Conservation (phyloP, 1,284 basidiomycete species). For the Puccinia hordei region DNA sequence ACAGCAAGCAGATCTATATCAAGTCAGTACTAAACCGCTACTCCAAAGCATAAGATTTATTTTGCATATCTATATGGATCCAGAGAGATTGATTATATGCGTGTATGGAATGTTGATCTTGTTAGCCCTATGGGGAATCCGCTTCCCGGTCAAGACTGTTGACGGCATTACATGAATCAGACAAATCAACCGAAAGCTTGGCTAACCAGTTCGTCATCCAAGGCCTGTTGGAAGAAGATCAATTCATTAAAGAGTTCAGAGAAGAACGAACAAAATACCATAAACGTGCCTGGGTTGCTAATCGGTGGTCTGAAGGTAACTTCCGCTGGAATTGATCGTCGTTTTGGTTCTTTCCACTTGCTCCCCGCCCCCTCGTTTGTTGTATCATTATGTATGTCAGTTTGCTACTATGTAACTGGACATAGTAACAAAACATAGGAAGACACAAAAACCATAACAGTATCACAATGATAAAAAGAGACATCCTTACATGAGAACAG, state of each 20-base stretch:
- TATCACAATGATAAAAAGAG: too few species aligned
- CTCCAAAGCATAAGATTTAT: not conserved
- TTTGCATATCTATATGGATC: not conserved
- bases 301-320: conserved; percentile 41
- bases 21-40: conserved; percentile 23
- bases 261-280: conserved; percentile 43
- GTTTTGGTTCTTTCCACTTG: not conserved
- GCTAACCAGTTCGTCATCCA: conserved; percentile 36
- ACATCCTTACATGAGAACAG: too few species aligned
- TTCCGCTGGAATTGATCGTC: conserved; percentile 44
- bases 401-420: too few species aligned
- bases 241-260: conserved; percentile 47
- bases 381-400: not conserved
- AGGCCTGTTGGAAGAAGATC: conserved; percentile 47
- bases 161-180: conserved; percentile 50
- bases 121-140: conserved; percentile 39
- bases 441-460: too few species aligned
- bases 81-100: not conserved
- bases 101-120: not conserved
- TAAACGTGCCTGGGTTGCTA: conserved; percentile 36
- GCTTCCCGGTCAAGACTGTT: conserved; percentile 39
- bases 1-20: conserved; percentile 45
- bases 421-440: too few species aligned
- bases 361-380: not conserved
- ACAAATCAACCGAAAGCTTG: conserved; percentile 43